phyloP scores from a whole-genome alignment of 83 land plant species.

The Thuja plicata region DNA sequence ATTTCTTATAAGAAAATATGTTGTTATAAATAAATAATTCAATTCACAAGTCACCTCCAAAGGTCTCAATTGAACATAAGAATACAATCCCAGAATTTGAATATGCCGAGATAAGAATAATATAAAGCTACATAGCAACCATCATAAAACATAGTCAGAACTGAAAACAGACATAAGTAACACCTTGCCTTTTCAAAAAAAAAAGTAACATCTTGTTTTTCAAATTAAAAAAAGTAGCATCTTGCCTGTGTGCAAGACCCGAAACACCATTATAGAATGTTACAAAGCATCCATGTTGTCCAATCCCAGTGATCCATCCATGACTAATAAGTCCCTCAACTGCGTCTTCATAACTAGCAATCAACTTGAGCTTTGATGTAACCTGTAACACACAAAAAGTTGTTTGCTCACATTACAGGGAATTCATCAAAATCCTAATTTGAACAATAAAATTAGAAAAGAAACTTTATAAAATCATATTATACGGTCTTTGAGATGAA shows the following conservation, averaged over 20 bases:
- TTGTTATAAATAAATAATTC: neutral
- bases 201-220: too few relatives aligned
- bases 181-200: conserved; percentile 35
- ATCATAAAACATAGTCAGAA: neutral
- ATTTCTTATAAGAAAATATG: neutral
- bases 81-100: neutral
- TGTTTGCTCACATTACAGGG: neutral
- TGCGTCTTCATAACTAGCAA: conserved; percentile 89
- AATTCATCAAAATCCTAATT: neutral
- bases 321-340: conserved; percentile 84
- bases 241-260: conserved; percentile 87
- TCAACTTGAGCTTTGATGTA: conserved; percentile 66
- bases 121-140: neutral
- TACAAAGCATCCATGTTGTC: conserved; percentile 93
- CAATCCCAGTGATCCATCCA: conserved; percentile 94
- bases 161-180: neutral
- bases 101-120: neutral
- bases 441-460: neutral
- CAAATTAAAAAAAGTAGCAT: neutral
- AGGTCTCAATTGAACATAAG: neutral
- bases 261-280: conserved; percentile 90
- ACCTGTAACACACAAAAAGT: conserved; percentile 47
- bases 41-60: neutral
- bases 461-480: neutral
- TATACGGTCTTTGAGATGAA: neutral